Evolutionary conservation across 2,329 filamentous ascomycete genomes (phyloP), one percentile per base, ranked within the genome.

Genomic region (Colletotrichum lini): DNA sequence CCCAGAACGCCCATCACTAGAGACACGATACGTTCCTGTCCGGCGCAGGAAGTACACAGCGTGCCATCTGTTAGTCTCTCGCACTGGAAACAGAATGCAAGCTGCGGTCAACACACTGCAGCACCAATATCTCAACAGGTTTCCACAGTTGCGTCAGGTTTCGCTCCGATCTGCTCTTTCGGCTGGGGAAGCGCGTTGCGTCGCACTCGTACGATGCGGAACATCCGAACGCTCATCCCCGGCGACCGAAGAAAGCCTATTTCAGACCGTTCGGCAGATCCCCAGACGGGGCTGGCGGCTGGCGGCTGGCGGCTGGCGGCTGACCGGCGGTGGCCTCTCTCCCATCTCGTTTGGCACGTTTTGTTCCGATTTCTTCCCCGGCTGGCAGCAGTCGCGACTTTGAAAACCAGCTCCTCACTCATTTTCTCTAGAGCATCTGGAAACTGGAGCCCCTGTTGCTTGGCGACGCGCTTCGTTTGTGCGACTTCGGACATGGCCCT

Each of bases 211-310:
- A 4, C 23, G 40, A 63, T 68, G 59, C 53, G 58, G 65, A 38
- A 63, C 52, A 47, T 72, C 58, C 54, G 65, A 64, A 68, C 58
- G 44, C 45, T 69, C 12, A 30, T 30, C 12, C 59, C 68, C 65
- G 58, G 69, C 44, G 65, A 68, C 69, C 69, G 65, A 68, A n/a
- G 38, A 68, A 71, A 58, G 69, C 58, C 53, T 62, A 61, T 57
- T 67, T 40, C 54, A 50, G 50, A 40, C 16, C 23, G 52, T 18
- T 67, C 57, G 57, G 68, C 44, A 67, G 57, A 58, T 53, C 15
- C 35, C 35, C 10, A 52, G 50, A 40, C 50, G 47, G 44, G 67
- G 13, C 40, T n/a, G 26, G 23, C 21, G 52, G 50, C 50, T 53
- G 52, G 44, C 26, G 23, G 58, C 44, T 60, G 58, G 42, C 58